Evolutionary conservation across 1,139 yeast genomes (phyloP).

Genomic region (Hyphopichia wangnamkhiaoensis): DNA sequence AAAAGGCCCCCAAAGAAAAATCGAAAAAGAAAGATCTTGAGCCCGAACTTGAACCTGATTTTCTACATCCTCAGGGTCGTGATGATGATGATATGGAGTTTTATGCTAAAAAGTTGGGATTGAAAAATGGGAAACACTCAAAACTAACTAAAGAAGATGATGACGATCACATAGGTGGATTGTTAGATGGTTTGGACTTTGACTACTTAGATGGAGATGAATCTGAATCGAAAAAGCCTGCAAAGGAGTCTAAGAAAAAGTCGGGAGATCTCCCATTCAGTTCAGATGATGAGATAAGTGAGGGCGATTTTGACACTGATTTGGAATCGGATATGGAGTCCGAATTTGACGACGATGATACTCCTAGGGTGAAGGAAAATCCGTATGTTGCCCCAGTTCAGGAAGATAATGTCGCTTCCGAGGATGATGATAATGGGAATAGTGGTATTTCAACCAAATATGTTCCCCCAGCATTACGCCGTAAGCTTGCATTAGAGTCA

Average conservation of each 20-base stretch:
- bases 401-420: slow-evolving; percentile 6
- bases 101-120: slow-evolving; percentile 80
- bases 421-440: slow-evolving; percentile 12
- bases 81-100: slow-evolving; percentile 82
- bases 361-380: slow-evolving; percentile 56
- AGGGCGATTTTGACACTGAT: slow-evolving; percentile 29
- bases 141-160: slow-evolving; percentile 52
- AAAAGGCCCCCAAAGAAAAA: slow-evolving; percentile 4
- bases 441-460: slow-evolving; percentile 43
- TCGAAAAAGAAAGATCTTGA: slow-evolving; percentile 14
- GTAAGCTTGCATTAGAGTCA: slow-evolving; percentile 44
- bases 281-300: slow-evolving; percentile 49
- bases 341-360: slow-evolving; percentile 30
- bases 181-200: slow-evolving; percentile 76
- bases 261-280: slow-evolving; percentile 25
- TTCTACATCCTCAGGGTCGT: slow-evolving; percentile 41
- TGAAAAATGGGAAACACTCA: slow-evolving; percentile 52
- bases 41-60: slow-evolving; percentile 8
- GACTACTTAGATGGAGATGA: slow-evolving; percentile 35
- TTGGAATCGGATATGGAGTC: slow-evolving; percentile 23
- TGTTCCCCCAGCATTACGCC: slow-evolving; percentile 83
- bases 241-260: slow-evolving; percentile 22
- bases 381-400: slow-evolving; percentile 81
- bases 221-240: slow-evolving; percentile 14
- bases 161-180: slow-evolving; percentile 70